Conservation (phyloP, 2,329 filamentous ascomycete species). For the Penicillium thymicola region DNA sequence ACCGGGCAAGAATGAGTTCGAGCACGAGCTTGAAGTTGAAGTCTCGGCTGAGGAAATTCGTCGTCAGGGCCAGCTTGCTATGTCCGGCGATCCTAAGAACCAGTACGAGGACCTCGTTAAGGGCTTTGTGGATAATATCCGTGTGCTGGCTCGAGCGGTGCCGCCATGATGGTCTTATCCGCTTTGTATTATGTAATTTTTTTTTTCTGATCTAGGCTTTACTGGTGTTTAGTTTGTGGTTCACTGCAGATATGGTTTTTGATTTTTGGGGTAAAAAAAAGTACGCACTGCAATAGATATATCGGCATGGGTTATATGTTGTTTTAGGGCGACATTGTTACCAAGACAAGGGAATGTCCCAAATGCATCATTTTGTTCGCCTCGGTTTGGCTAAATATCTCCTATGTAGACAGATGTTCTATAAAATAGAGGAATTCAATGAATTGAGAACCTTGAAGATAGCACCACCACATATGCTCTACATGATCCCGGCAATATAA, state of each 20-base stretch:
- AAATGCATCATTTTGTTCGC: background rate
- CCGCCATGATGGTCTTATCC: constrained; percentile 27
- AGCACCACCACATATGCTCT: too few relatives aligned
- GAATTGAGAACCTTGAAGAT: too few relatives aligned
- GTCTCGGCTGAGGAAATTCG: constrained; percentile 46
- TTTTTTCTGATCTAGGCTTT: background rate
- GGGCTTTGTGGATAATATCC: constrained; percentile 50
- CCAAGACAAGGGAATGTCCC: background rate
- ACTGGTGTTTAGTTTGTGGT: background rate
- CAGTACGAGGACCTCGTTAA: constrained; percentile 48
- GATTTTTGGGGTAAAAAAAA: constrained; percentile 1
- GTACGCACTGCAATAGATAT: constrained; percentile 13
- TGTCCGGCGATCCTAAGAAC: constrained; percentile 38
- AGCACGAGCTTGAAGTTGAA: constrained; percentile 51
- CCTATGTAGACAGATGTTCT: background rate
- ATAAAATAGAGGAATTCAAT: background rate
- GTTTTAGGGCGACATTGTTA: background rate
- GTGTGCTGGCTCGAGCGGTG: constrained; percentile 44
- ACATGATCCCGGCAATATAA: too few relatives aligned
- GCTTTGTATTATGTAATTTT: constrained; percentile 20
- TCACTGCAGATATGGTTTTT: constrained; percentile 16
- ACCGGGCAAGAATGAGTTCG: constrained; percentile 38
- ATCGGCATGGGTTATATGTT: background rate
- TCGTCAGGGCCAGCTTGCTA: constrained; percentile 43
- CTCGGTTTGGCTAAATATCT: background rate